Base-by-base conservation (phyloP, 768 basidiomycete species). In the Mycena amicta region DNA sequence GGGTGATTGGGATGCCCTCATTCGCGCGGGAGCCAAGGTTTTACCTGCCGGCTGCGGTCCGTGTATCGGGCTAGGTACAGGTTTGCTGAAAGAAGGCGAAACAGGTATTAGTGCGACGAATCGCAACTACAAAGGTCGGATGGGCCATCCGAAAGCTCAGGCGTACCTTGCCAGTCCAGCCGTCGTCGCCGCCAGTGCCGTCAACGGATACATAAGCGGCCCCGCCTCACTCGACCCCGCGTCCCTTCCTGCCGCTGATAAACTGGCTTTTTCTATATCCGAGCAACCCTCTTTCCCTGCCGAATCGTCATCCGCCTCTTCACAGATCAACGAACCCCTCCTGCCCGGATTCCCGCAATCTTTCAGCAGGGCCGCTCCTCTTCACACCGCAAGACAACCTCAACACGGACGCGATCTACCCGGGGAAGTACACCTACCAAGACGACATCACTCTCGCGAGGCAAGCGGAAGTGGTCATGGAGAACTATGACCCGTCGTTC, bases 381-480 rank as follows among this genome's bases (percentile, higher is more conserved):
- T 99, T 98, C 67, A 83, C 87, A 0, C 97, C 97, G 0, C 95
- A 98, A 68, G 97, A 99, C 72, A 99, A 99, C 70, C 74, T 99
- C 59, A 98, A 95, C 72, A 99, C 97, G 1, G 97, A 99, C 68
- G 97, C 92, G 1, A 93, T 99, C 67, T 99, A 99, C 76, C 97
- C 97, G 1, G 96, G 96, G 20, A 98, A 97, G 74, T 98, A 97
- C 74, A 99, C 96, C 5, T 99, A 99, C 74, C 95, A 97, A 74
- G 97, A 99, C 71, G 97, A 98, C 68, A 97, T 99, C 71, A 98
- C 96, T 2, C 93, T 94, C 31, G 89, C 88, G 60, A 85, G 88
- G 27, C 97, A 98, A 72, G 95, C 94, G 2, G 86, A 97, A 67
- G 90, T 98, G 22, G 96, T 98, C 39, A 98, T 98, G 95, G 96